These are phyloP conservation scores for Suhomyces sp. DNA, from an alignment of 805 yeast species.

Conservation along the genomic window DNA sequence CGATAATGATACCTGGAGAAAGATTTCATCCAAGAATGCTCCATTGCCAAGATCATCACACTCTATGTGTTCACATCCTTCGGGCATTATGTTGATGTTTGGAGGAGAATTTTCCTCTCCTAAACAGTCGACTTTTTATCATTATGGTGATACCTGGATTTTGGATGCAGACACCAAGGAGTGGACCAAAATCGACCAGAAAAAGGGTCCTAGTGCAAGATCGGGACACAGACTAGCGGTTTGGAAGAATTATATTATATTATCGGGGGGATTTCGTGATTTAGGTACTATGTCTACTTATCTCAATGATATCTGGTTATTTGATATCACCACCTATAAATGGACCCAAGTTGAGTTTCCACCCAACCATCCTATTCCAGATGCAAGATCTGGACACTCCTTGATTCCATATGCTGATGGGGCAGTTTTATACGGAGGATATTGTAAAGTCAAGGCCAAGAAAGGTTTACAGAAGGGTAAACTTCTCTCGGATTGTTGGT, in stretches of 20 bases:
- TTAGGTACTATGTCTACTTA: constrained; percentile 82
- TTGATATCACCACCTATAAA: constrained; percentile 83
- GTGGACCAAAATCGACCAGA: constrained; percentile 83
- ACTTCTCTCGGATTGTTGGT: constrained; percentile 83
- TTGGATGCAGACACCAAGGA: constrained; percentile 80
- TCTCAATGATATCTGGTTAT: constrained; percentile 84
- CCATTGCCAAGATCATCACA: constrained; percentile 95
- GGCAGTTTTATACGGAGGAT: constrained; percentile 88
- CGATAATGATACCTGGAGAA: constrained; percentile 81
- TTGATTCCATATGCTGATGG: constrained; percentile 79
- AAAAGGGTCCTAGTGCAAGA: constrained; percentile 77
- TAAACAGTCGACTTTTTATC: constrained; percentile 92
- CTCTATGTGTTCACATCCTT: constrained; percentile 89
- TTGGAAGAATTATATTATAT: constrained; percentile 86
- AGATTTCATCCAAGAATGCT: constrained; percentile 73
- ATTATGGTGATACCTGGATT: constrained; percentile 95
- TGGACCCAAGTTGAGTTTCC: constrained; percentile 93
- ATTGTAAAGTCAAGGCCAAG: constrained; percentile 86
- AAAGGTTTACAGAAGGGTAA: constrained; percentile 91
- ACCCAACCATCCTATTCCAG: constrained; percentile 76
- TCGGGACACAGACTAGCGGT: constrained; percentile 89
- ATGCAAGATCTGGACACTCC: constrained; percentile 92
- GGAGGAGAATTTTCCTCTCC: constrained; percentile 98
- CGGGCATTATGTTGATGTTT: constrained; percentile 80
- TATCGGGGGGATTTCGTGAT: constrained; percentile 94